phyloP scores from a whole-genome alignment of 495 filamentous ascomycete genomes.

The Penicillium soppii region DNA sequence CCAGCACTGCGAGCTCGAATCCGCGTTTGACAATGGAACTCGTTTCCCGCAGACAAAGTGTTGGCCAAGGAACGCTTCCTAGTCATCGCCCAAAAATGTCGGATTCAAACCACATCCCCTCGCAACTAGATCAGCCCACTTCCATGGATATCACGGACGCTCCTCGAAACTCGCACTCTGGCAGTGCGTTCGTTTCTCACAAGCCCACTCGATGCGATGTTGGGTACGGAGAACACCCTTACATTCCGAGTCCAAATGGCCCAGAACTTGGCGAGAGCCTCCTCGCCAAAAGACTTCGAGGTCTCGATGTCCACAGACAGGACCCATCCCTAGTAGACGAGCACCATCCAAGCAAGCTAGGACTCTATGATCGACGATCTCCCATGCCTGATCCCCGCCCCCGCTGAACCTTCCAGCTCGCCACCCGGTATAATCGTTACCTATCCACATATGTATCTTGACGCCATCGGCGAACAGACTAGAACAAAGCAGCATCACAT shows the following conservation, averaged over 20 bases:
- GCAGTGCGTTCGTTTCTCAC: slow-evolving; percentile 47
- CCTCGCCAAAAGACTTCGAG: slow-evolving; percentile 52
- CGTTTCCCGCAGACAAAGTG: slow-evolving; percentile 55
- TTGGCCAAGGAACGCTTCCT: slow-evolving; percentile 46
- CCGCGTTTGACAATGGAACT: slow-evolving; percentile 50
- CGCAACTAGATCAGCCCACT: slow-evolving; percentile 30
- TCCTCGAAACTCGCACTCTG: not conserved
- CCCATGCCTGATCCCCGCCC: not conserved
- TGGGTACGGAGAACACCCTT: slow-evolving; percentile 63
- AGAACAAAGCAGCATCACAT: no score
- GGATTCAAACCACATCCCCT: slow-evolving; percentile 7
- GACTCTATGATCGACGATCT: not conserved
- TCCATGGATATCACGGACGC: slow-evolving; percentile 15
- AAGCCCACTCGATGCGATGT: slow-evolving; percentile 67
- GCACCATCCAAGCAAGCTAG: not conserved
- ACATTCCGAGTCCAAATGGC: slow-evolving; percentile 31
- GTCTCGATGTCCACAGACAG: slow-evolving; percentile 45
- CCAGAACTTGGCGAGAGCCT: slow-evolving; percentile 52
- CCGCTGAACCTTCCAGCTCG: not conserved
- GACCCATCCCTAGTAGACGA: slow-evolving; percentile 20
- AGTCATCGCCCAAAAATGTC: slow-evolving; percentile 8
- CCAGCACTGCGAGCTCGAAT: slow-evolving; percentile 7
- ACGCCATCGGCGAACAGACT: no score
- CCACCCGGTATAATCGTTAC: not conserved
- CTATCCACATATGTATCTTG: not conserved